Conservation (phyloP, 768 basidiomycete genomes). For the Lentinus tigrinus region DNA sequence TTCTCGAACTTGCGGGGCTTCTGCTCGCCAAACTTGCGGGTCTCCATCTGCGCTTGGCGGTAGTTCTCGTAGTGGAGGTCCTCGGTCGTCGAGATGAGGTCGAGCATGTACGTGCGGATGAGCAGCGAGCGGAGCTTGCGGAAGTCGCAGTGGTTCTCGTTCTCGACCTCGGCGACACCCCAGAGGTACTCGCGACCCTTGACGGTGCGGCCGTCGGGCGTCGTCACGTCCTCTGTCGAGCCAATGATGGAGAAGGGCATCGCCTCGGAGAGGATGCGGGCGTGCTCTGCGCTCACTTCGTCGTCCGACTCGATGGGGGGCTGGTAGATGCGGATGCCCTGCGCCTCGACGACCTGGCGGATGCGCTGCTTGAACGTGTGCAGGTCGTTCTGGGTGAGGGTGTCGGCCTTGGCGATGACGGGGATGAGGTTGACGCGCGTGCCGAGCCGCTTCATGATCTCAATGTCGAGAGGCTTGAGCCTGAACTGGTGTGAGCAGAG, state of each 20-base stretch:
- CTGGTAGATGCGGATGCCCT: conserved; percentile 92
- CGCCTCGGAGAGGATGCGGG: conserved; percentile 80
- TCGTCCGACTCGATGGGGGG: conserved; percentile 91
- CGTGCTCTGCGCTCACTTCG: conserved; percentile 84
- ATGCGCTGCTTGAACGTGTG: conserved; percentile 90
- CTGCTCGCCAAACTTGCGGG: conserved; percentile 96
- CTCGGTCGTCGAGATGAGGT: conserved; percentile 94
- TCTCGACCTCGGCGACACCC: conserved; percentile 99
- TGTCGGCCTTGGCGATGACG: conserved; percentile 96
- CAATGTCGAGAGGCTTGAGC: conserved; percentile 95
- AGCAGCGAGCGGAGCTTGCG: conserved; percentile 93
- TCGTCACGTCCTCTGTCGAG: conserved; percentile 91
- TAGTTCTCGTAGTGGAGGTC: conserved; percentile 98
- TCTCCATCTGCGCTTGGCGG: conserved; percentile 99
- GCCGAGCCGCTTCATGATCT: conserved; percentile 99
- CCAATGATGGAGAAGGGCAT: conserved; percentile 99
- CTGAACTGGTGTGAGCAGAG: no score
- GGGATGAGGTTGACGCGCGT: conserved; percentile 98
- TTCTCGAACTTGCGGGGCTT: conserved; percentile 99
- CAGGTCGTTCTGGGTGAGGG: conserved; percentile 91
- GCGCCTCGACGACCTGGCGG: conserved; percentile 86
- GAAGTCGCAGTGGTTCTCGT: conserved; percentile 99
- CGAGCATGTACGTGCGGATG: conserved; percentile 98
- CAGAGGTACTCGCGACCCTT: conserved; percentile 98
- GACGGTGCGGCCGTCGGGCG: conserved; percentile 85